phyloP scores from a whole-genome alignment of 148 eudicot genomes.

The Agrostemma githago region DNA sequence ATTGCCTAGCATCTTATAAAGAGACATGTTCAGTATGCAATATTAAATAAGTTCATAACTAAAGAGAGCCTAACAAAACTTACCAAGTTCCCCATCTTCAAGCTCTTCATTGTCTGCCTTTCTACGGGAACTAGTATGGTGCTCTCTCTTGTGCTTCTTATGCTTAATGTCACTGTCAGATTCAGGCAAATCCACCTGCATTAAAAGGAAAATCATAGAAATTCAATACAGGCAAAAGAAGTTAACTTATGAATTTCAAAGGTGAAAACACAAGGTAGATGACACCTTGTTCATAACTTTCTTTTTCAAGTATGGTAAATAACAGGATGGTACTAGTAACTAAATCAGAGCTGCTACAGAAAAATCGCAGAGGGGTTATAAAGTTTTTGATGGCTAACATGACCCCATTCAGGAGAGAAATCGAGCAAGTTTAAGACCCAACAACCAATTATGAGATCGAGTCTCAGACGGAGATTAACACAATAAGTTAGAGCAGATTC shows the following conservation, averaged over 20 bases:
- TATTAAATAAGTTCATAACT: neutral
- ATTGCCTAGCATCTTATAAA: neutral
- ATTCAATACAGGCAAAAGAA: neutral
- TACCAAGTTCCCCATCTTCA: slow-evolving; percentile 58
- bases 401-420: too few species aligned
- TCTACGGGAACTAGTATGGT: slow-evolving; percentile 47
- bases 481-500: too few species aligned
- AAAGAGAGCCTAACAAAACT: slow-evolving; percentile 10
- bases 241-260: neutral
- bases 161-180: slow-evolving; percentile 56
- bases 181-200: slow-evolving; percentile 37
- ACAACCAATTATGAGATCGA: too few species aligned
- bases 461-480: too few species aligned
- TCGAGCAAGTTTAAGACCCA: too few species aligned
- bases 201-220: slow-evolving; percentile 15
- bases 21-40: neutral
- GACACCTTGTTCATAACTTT: neutral
- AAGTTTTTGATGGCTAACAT: too few species aligned
- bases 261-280: slow-evolving; percentile 1
- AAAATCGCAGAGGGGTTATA: too few species aligned
- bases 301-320: neutral
- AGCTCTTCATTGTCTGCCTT: slow-evolving; percentile 48
- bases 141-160: slow-evolving; percentile 66
- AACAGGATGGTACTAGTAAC: neutral
- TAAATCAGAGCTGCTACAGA: too few species aligned